Base-by-base conservation (phyloP, 208 protist genomes). In the Trypanosoma avium region DNA sequence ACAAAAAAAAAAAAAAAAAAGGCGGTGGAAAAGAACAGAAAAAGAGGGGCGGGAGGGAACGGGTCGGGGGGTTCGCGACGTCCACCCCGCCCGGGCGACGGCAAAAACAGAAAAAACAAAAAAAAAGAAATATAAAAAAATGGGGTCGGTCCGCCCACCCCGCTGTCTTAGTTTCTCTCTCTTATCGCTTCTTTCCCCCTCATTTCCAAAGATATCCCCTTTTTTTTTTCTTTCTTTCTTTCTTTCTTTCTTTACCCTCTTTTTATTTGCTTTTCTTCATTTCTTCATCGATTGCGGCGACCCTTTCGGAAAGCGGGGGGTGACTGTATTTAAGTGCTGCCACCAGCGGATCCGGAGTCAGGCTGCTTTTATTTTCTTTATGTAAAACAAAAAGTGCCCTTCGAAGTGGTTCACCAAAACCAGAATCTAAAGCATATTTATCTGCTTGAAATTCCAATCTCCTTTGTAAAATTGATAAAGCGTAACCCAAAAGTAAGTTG, bases 371-470 rank as follows among this genome's bases (percentile, higher is more conserved):
- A 74, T 94, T 95, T 55, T 87, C 77, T 57, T 81, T 90, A 0
- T 61, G 67, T 19, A 91, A 46, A 53, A 75, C 56, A 22, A 91
- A 21, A 2, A 97, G 70, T 1, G 62, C 81, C 38, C 54, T 47
- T 42, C 65, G 45, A n/a, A 97, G 64, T 1, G 47, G 26, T 13
- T 49, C 53, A 10, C 66, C 81, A 55, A 88, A 86, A 19, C 81
- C 77, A 26, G 79, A 58, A 7, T 40, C 26, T 0, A 91, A 80
- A 26, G 82, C 84, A 40, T 81, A 92, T 19, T 60, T 38, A 53
- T 95, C 89, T 1, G 89, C 89, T 61, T 92, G 78, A 42, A 90
- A 92, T 60, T 95, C 89, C 60, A 77, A 60, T 35, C 53, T 56
- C 17, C 85, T 75, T 3, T 64, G 64, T 15, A 90, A 1, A 26